phyloP scores from a whole-genome alignment of 257 asterid species.

The Salvia rosmarinus region DNA sequence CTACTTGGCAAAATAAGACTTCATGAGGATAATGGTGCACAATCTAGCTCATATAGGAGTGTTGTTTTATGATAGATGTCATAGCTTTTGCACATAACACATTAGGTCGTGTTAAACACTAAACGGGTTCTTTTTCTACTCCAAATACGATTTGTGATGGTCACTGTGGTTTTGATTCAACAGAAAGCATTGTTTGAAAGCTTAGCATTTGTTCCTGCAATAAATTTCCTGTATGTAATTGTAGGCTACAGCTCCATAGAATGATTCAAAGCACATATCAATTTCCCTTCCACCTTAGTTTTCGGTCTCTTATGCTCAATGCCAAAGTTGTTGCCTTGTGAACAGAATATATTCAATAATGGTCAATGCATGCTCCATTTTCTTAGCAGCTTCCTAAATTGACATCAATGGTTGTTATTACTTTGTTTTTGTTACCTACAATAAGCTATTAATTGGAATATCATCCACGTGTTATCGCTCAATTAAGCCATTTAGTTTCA shows the following conservation, averaged over 20 bases:
- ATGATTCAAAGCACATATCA: background rate
- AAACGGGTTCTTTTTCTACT: background rate
- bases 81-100: background rate
- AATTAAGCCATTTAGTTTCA: background rate
- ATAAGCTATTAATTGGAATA: background rate
- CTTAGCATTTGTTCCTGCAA: constrained; percentile 5
- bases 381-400: background rate
- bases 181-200: background rate
- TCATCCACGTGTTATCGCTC: background rate
- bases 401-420: background rate
- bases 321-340: background rate
- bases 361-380: background rate
- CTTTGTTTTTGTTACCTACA: background rate
- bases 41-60: background rate
- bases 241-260: background rate
- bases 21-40: background rate
- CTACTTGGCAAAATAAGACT: background rate
- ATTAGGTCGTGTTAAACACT: background rate
- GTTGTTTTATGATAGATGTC: background rate
- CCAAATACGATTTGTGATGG: background rate
- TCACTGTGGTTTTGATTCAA: background rate
- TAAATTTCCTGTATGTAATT: background rate
- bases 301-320: background rate
- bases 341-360: background rate
- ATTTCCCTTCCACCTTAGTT: constrained; percentile 1